Conservation (phyloP, 192 early-diverging fungal species). For the Phycomyces blakesleeanus region DNA sequence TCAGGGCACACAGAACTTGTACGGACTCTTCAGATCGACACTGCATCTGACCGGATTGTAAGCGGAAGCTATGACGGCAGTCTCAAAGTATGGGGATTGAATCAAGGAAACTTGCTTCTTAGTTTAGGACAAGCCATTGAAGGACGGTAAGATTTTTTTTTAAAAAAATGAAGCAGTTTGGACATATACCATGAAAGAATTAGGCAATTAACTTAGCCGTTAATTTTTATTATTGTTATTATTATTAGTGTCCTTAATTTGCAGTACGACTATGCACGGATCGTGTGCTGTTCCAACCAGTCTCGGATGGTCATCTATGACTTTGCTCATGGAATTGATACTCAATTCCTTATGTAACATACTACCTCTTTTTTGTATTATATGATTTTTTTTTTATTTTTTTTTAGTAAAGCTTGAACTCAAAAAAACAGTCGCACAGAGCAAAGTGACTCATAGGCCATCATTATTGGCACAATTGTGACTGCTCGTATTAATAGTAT, state of each 20-base stretch:
- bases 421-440: neutral
- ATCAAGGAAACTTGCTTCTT: conserved; percentile 57
- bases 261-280: conserved; percentile 75
- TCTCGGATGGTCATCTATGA: conserved; percentile 72
- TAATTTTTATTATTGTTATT: neutral
- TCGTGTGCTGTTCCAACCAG: conserved; percentile 79
- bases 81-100: conserved; percentile 83
- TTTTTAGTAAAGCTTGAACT: neutral
- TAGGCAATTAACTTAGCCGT: neutral
- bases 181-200: too few relatives aligned
- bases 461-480: neutral
- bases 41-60: conserved; percentile 54
- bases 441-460: too few relatives aligned
- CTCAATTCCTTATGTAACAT: conserved; percentile 41
- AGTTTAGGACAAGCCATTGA: conserved; percentile 55
- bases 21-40: conserved; percentile 67
- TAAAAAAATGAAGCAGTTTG: too few relatives aligned
- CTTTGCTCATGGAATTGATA: conserved; percentile 61
- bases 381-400: conserved; percentile 1
- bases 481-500: neutral
- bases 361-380: conserved; percentile 1
- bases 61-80: conserved; percentile 88
- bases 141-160: conserved; percentile 50
- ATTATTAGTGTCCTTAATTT: conserved; percentile 70
- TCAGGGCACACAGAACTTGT: conserved; percentile 65